Base-by-base conservation (phyloP, 345 rosid genomes). In the Theobroma cacao region DNA sequence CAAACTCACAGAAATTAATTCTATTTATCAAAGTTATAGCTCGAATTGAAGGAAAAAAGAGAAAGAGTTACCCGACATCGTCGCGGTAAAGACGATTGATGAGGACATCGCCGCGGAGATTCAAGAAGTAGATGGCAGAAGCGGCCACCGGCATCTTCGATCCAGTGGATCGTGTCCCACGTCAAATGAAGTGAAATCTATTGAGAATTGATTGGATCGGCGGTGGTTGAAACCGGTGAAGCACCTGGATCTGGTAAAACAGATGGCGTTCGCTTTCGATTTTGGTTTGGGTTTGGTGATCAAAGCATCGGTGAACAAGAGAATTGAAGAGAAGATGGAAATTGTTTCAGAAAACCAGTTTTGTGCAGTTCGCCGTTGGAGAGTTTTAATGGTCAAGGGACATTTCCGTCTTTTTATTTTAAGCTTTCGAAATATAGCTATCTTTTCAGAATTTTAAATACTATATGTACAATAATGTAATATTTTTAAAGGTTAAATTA, bases 111-210 rank as follows among this genome's bases (percentile, higher is more conserved):
- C 99, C 98, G 41, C 98, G 97, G 83, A 97, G 97, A 85, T 97
- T 97, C 55, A 97, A 84, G 88, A 97, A 97, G 89, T 94, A 97
- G 88, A 94, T 83, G 75, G 98, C 98, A 38, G 98, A 97, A 85
- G 99, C 98, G 85, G 98, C 91, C 90, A 94, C 98, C 87, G 98
- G 99, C 99, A 97, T 97, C 86, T 85, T 85, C 85, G 88, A 87
- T 88, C 88, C 80, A 81, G 72, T 20, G 75, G 82, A 72, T 84
- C 64, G 55, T 53, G 73, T 55, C 66, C 67, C 48, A 69, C 7
- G 10, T 59, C 38, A 15, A 26, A 10, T 26, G 56, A 59, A 40
- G n/a, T 43, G 59, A 75, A 75, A 47, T 45, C 71, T 18, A 61
- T 30, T 14, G n/a, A 5, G 62, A 62, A 61, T 10, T 33, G 4